phyloP scores from a whole-genome alignment of 306 rosid species.

The Calophaca sinica region DNA sequence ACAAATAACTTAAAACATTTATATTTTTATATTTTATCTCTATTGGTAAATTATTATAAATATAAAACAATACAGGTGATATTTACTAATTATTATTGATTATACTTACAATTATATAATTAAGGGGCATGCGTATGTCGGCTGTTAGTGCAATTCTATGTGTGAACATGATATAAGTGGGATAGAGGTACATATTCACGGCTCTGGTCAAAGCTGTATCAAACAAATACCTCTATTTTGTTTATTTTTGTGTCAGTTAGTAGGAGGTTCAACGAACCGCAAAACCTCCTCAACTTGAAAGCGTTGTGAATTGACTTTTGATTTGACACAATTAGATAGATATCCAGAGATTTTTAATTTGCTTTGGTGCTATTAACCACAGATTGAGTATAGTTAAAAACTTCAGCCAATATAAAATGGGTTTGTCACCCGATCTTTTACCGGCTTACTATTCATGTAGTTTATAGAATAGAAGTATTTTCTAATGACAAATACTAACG shows the following conservation, averaged over 20 bases:
- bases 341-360: too few species aligned
- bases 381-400: too few species aligned
- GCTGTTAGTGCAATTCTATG: neutral
- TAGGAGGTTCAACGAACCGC: conserved; percentile 43
- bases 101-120: neutral
- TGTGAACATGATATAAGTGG: neutral
- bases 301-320: conserved; percentile 33
- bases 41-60: too few species aligned
- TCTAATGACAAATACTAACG: too few species aligned
- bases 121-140: neutral
- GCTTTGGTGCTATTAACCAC: too few species aligned
- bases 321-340: neutral
- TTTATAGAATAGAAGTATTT: too few species aligned
- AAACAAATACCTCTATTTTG: conserved; percentile 10
- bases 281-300: conserved; percentile 31
- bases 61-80: too few species aligned
- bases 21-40: too few species aligned
- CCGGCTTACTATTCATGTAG: too few species aligned
- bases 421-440: too few species aligned
- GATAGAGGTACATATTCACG: neutral
- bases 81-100: too few species aligned
- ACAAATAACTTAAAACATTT: neutral
- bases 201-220: conserved; percentile 36
- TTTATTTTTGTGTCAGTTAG: neutral
- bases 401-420: too few species aligned